Conservation (phyloP, 2,329 filamentous ascomycete genomes). For the Fusarium veterinarium region DNA sequence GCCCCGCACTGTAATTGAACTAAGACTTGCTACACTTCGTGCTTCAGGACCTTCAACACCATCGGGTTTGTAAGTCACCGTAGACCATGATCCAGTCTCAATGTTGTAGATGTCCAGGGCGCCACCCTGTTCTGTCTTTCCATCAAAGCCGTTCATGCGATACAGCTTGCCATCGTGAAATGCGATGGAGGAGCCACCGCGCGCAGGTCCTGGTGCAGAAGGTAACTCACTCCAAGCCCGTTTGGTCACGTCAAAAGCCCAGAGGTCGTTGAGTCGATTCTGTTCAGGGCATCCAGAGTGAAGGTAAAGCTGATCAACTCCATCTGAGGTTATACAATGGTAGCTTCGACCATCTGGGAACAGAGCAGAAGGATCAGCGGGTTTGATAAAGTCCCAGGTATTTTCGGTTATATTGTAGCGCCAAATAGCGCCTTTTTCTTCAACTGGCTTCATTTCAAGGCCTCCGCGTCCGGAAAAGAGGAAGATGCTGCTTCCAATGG, state of each 20-base stretch:
- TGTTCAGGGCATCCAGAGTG: slow-evolving; percentile 8
- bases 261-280: background rate
- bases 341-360: background rate
- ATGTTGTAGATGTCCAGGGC: background rate
- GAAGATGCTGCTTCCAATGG: background rate
- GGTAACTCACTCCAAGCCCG: fast-evolving
- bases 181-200: background rate
- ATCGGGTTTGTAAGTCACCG: background rate
- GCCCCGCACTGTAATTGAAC: fast-evolving
- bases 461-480: background rate
- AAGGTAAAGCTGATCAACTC: background rate
- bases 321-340: background rate
- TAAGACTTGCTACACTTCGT: background rate
- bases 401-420: background rate
- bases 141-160: slow-evolving; percentile 9
- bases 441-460: background rate
- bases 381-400: background rate
- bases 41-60: background rate
- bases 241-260: background rate
- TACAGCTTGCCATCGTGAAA: fast-evolving
- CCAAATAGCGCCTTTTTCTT: background rate
- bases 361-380: fast-evolving
- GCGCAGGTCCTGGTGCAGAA: background rate
- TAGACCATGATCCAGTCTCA: background rate
- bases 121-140: background rate